Percentiles rank a stretch among this genome's conserved stretches.
These are phyloP conservation scores for Trichoderma lentiforme DNA, from an alignment of 2,329 filamentous ascomycete genomes.

Conservation along the genomic window DNA sequence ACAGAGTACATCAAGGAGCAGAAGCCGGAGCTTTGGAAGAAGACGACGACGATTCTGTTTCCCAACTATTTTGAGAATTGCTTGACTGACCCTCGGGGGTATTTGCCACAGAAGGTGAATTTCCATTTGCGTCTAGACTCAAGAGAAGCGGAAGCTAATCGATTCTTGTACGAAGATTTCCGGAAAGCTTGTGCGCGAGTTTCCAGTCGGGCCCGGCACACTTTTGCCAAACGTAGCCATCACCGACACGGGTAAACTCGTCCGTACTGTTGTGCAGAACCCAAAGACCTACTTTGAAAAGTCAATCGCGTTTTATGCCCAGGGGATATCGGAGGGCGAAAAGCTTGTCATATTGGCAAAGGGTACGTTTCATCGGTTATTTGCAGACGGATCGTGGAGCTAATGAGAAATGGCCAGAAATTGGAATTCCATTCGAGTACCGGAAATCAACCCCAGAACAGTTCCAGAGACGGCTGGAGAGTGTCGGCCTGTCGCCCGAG, in stretches of 20 bases:
- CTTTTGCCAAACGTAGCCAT: neutral
- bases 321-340: neutral
- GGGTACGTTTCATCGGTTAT: neutral
- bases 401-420: neutral
- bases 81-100: neutral
- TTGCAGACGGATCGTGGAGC: neutral
- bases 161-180: neutral
- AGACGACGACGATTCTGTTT: neutral
- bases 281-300: neutral
- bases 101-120: neutral
- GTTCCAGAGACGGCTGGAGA: neutral
- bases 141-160: neutral
- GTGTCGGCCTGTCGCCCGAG: neutral
- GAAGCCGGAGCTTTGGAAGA: neutral
- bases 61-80: conserved; percentile 1
- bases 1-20: neutral
- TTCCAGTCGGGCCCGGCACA: neutral
- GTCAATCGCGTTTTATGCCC: neutral
- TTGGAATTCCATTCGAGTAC: neutral
- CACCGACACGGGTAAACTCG: neutral
- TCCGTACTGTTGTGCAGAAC: neutral
- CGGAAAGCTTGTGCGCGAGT: neutral
- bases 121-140: too few relatives aligned
- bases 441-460: neutral
- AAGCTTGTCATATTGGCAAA: neutral